Evolutionary conservation across 805 yeast genomes (phyloP), one percentile per base, ranked within the genome.

Genomic region (Metschnikowia continentalis): DNA sequence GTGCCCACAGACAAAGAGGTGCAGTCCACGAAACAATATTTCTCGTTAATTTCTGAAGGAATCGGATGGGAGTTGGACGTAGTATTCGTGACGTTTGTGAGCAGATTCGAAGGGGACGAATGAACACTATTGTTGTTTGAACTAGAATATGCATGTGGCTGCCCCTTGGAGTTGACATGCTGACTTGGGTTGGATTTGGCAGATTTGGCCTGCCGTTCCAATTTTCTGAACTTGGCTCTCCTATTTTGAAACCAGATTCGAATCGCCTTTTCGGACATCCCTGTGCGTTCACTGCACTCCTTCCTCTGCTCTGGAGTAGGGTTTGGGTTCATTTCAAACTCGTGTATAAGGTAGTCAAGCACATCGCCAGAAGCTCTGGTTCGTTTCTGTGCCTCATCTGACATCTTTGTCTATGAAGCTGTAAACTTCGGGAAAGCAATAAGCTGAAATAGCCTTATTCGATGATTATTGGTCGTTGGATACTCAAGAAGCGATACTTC

Each of bases 241-340:
- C 91, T 74, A 64, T 90, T 90, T 66, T 90, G 97, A 62, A 89
- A 90, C 97, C 97, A 90, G 40, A 90, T 90, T 49, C 96, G 77
- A 2, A 90, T 96, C 13, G 91, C 88, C 54, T 94, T 79, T 60
- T 90, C 96, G 13, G 90, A 81, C 88, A 90, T 84, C 17, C 85
- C 87, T 1, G 95, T 87, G 53, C 77, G 76, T 2, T 78, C 81
- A 37, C 94, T 82, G 36, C 90, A 82, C 32, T 75, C 78, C 61
- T 84, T 84, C 38, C 97, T 72, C 50, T 79, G 78, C 38, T 84
- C 84, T 0, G 91, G 82, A 32, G 81, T 75, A 0, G 97, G 97
- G 57, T 86, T 88, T 32, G 88, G 86, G 57, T 88, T 88, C 47
- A 70, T 72, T 47, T 78, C 79, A 63, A 88, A 90, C 63, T 87